phyloP scores from a whole-genome alignment of 768 basidiomycete genomes.

The Polyporus arcularius region DNA sequence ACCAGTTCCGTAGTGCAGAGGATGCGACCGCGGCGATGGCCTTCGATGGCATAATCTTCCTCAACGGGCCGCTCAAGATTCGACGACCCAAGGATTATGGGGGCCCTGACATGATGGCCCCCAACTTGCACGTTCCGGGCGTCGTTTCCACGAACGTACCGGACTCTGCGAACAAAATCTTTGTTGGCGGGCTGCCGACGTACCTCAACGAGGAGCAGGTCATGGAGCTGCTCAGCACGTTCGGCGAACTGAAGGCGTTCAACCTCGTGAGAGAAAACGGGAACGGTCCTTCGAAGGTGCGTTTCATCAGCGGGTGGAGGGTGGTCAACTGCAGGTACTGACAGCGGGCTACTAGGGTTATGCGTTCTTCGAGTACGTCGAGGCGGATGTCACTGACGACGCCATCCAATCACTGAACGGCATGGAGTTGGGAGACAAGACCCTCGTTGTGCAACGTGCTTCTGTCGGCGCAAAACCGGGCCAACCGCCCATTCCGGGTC shows the following conservation, averaged over 20 bases:
- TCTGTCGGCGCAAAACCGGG: constrained; percentile 89
- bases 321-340: constrained; percentile 4
- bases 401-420: constrained; percentile 96
- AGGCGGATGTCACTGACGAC: constrained; percentile 84
- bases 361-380: constrained; percentile 98
- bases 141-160: constrained; percentile 96
- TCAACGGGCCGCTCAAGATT: constrained; percentile 94
- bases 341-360: constrained; percentile 67
- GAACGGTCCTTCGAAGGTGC: constrained; percentile 84
- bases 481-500: constrained; percentile 58
- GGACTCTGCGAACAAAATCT: constrained; percentile 97
- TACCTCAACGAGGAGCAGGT: constrained; percentile 99
- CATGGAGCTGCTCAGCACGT: constrained; percentile 95
- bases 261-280: constrained; percentile 95
- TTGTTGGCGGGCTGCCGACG: constrained; percentile 92
- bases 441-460: constrained; percentile 94
- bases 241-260: constrained; percentile 97
- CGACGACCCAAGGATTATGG: constrained; percentile 97
- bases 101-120: constrained; percentile 62
- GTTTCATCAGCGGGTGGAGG: constrained; percentile 11
- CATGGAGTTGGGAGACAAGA: constrained; percentile 96
- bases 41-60: constrained; percentile 96
- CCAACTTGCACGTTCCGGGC: constrained; percentile 85
- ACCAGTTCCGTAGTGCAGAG: constrained; percentile 93
- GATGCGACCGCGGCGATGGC: constrained; percentile 97